phyloP scores from a whole-genome alignment of 805 yeast genomes.

The Blastobotrys terrestris region DNA sequence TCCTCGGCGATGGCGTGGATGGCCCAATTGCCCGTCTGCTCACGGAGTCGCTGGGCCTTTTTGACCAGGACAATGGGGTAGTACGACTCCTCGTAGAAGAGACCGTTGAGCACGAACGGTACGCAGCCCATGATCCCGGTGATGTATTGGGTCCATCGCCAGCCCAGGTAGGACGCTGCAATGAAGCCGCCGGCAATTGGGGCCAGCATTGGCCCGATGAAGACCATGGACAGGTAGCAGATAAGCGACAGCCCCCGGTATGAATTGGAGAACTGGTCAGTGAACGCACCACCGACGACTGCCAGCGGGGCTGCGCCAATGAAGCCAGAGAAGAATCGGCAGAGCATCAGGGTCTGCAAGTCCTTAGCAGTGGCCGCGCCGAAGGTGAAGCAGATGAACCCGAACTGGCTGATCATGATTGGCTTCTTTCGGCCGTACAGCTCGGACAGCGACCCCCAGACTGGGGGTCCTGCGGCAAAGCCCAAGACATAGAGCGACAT shows the following conservation, averaged over 20 bases:
- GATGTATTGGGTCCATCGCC: slow-evolving; percentile 81
- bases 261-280: slow-evolving; percentile 61
- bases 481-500: slow-evolving; percentile 72
- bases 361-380: slow-evolving; percentile 69
- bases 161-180: slow-evolving; percentile 51
- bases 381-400: slow-evolving; percentile 50
- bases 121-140: slow-evolving; percentile 53
- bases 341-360: slow-evolving; percentile 63
- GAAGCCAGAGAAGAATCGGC: slow-evolving; percentile 71
- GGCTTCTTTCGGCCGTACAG: slow-evolving; percentile 63
- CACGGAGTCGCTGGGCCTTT: slow-evolving; percentile 57
- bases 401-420: slow-evolving; percentile 44
- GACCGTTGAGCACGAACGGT: slow-evolving; percentile 32
- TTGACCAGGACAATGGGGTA: slow-evolving; percentile 56
- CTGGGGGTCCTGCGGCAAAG: slow-evolving; percentile 76
- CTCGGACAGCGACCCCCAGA: slow-evolving; percentile 78
- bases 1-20: slow-evolving; percentile 71
- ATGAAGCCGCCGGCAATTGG: slow-evolving; percentile 73
- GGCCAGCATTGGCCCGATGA: slow-evolving; percentile 71
- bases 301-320: slow-evolving; percentile 77
- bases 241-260: slow-evolving; percentile 68
- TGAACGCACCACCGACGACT: slow-evolving; percentile 74
- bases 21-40: slow-evolving; percentile 72
- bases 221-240: slow-evolving; percentile 64
- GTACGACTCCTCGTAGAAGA: slow-evolving; percentile 60